Evolutionary conservation across 805 yeast genomes (phyloP), one percentile per base, ranked within the genome.

Genomic region (Metschnikowia anglica): DNA sequence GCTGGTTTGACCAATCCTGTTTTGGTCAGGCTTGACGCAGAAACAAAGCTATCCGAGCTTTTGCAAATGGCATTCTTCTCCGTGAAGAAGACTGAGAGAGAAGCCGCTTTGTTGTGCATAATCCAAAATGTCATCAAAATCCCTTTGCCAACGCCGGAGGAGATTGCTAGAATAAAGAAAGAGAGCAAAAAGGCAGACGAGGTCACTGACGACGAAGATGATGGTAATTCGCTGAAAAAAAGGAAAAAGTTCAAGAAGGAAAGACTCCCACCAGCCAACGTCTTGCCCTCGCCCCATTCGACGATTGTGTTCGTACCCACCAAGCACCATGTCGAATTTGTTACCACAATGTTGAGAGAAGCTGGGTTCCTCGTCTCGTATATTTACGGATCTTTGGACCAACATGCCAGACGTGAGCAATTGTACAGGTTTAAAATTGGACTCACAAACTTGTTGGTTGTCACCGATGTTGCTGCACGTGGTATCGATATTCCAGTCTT

Each of bases 401-500:
- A 93, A 61, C 83, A 81, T 54, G 99, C 99, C 1, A 83, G 99
- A 74, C 83, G 83, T 47, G 83, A 85, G 54, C 98, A 93, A 61
- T 70, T 93, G 38, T 76, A 83, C 58, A 83, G 88, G 53, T 93
- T 93, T 66, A 73, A 96, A 55, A 72, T 83, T 1, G 99, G 97
- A 1, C 70, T 85, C 34, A 81, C 97, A 4, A 80, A 86, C 23
- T 62, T 93, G n/a, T 65, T 93, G 61, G 97, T 93, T 8, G 99
- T 93, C 42, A 93, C 99, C 1, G 99, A 93, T 72, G 98, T 88
- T 51, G 96, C 96, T 19, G 99, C 99, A 2, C 83, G 99, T 73
- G 99, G 99, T 81, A 89, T 93, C 48, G 99, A 95, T 79, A 88
- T 93, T 52, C 99, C 99, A 0, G 82, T 93, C 43, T 76, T 93